Evolutionary conservation across 768 basidiomycete species (phyloP), one percentile per base, ranked within the genome.

Genomic region (Leccinum uliginosum): DNA sequence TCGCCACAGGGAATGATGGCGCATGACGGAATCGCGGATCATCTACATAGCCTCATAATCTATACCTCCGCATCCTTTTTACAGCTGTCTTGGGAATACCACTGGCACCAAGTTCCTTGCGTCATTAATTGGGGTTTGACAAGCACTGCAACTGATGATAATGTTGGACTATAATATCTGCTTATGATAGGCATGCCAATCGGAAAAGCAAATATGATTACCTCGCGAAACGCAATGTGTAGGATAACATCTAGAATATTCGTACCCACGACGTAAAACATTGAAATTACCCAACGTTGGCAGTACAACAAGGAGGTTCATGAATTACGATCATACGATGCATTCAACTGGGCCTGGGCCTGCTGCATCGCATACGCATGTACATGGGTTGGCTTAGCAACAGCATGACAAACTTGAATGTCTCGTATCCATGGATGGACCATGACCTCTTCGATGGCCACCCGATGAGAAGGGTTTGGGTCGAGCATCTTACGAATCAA

Each of bases 401-500:
- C 82, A 53, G 80, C 76, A 72, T 87, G 81, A 71, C 93, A 97
- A 14, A 95, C 83, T 75, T 94, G 89, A 61, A 97, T 89, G 29
- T 78, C 70, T 73, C 82, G 74, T 53, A 96, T 75, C 94, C 94
- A 98, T 57, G 84, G 63, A 63, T 94, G 83, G 61, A 76, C 77
- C 58, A 94, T 75, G 54, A 89, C 83, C 54, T 93, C 89, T 63
- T 98, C 94, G 62, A 96, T 89, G 49, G 82, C 74, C 55, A 77
- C 77, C 26, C 96, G 78, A 46, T 77, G 71, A 71, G 87, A 87
- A 23, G 95, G 93, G 66, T 97, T 87, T 3, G 96, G 97, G 69
- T 98, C 93, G 55, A 99, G 81, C 95, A 99, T 98, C 76, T 84
- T 84, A 65, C 94, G 84, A 52, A 98, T 83, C 57, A 98, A 73